Evolutionary conservation across 805 yeast genomes (phyloP).

Genomic region (Saccharomyces jurei): DNA sequence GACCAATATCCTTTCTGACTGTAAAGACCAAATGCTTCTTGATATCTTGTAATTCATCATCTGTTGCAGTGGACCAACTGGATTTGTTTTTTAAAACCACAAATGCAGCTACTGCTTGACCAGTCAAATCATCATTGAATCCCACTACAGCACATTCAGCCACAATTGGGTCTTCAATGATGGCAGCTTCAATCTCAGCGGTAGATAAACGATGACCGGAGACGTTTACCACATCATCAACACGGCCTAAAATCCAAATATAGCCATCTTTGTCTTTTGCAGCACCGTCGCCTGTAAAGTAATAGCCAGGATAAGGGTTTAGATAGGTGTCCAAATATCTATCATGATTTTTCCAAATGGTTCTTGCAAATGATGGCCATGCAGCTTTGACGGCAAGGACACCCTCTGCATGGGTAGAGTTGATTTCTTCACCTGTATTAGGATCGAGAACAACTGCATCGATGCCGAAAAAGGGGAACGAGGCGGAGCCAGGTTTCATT

Average conservation of each 20-base stretch:
- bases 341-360: conserved; percentile 70
- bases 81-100: conserved; percentile 58
- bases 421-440: conserved; percentile 58
- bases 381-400: conserved; percentile 61
- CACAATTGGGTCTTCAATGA: conserved; percentile 61
- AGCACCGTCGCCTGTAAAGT: conserved; percentile 87
- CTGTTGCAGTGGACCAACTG: conserved; percentile 24
- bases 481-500: conserved; percentile 79
- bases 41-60: conserved; percentile 43
- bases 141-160: conserved; percentile 83
- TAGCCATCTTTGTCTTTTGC: conserved; percentile 79
- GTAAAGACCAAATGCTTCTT: conserved; percentile 60
- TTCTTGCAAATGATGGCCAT: conserved; percentile 84
- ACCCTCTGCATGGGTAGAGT: conserved; percentile 70
- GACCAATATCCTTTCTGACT: conserved; percentile 74
- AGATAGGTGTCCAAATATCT: conserved; percentile 75
- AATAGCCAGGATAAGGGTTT: conserved; percentile 72
- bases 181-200: conserved; percentile 79
- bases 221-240: conserved; percentile 82
- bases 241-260: conserved; percentile 81
- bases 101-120: conserved; percentile 79
- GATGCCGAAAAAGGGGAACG: conserved; percentile 78
- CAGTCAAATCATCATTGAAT: conserved; percentile 73
- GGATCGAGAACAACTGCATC: conserved; percentile 69
- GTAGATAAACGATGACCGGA: conserved; percentile 85